Base-by-base conservation (phyloP, 1,139 yeast genomes). In the Lodderomyces orthopsilosis region DNA sequence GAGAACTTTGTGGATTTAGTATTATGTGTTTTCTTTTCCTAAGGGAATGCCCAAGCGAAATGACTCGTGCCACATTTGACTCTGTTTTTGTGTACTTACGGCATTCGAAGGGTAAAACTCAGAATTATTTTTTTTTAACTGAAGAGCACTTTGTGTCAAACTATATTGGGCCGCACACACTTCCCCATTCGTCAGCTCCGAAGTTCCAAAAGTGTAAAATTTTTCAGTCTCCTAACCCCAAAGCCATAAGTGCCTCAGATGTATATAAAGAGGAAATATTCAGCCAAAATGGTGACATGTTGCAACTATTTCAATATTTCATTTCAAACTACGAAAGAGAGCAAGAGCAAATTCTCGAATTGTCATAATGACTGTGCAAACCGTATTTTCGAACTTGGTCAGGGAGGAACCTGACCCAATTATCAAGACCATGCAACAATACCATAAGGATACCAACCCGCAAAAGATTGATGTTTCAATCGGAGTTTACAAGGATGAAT, bases 401-500 rank as follows among this genome's bases (percentile, higher is more conserved):
- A 52, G 55, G 24, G 63, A 57, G 40, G 59, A 54, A 8, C 54
- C 62, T n/a, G 77, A 72, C 51, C 75, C 76, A 32, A 68, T 72
- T 39, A 58, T 68, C 41, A 52, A 55, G 41, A 61, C 67, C 39
- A 59, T 66, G 62, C 50, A 49, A 27, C 55, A 54, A 27, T 65
- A 54, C 49, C 53, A 51, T 8, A 43, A 51, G 10, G 77, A 72
- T 53, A 42, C 58, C 17, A 38, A 51, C 40, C 62, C 68, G 2
- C 40, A 53, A 14, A 71, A 72, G 53, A 58, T 70, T 24, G 77
- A 72, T 47, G 67, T 70, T 17, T 61, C 71, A 22, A 68, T 71
- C 27, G 77, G 77, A 2, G 75, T 72, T 21, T 72, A 71, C 56
- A 70, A 69, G 48, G 62, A 67, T 32, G 71, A 64, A 44, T 48